A percentile compares a stretch with the other conserved stretches of the same genome.
phyloP scores from a whole-genome alignment of 768 basidiomycete species.

The Mycena crocata region DNA sequence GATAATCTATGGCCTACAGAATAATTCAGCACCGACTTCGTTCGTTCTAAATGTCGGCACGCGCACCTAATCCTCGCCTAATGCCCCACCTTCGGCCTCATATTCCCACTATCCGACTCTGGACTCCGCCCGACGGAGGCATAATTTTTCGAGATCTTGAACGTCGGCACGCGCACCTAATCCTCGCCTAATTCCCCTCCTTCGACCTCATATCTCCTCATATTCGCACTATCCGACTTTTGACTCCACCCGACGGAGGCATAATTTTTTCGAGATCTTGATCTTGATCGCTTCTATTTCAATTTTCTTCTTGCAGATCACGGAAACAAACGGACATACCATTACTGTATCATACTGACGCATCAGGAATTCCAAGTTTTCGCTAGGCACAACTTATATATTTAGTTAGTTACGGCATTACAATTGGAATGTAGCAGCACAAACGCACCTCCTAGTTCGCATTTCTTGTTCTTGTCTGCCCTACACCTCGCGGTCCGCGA shows the following conservation, averaged over 20 bases:
- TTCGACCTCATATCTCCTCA: slow-evolving; percentile 4
- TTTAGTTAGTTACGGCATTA: slow-evolving; percentile 31
- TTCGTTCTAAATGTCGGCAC: slow-evolving; percentile 19
- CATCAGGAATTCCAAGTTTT: slow-evolving; percentile 14
- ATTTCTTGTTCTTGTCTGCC: slow-evolving; percentile 13
- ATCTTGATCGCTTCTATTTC: slow-evolving; percentile 36
- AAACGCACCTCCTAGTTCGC: slow-evolving; percentile 17
- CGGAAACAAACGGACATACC: slow-evolving; percentile 45
- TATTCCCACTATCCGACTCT: slow-evolving; percentile 12
- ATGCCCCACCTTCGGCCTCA: slow-evolving; percentile 5
- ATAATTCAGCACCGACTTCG: slow-evolving; percentile 26
- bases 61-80: slow-evolving; percentile 29
- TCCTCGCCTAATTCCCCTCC: slow-evolving; percentile 14
- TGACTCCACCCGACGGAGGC: slow-evolving; percentile 23
- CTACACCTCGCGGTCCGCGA: slow-evolving; percentile 4
- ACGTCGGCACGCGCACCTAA: slow-evolving; percentile 28
- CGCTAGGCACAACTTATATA: slow-evolving; percentile 13
- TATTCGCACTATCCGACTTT: slow-evolving; percentile 9
- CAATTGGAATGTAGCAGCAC: slow-evolving; percentile 29
- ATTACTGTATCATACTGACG: slow-evolving; percentile 40
- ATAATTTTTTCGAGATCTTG: slow-evolving; percentile 27
- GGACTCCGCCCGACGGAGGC: slow-evolving; percentile 23
- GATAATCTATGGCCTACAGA: slow-evolving; percentile 3
- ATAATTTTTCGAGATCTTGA: slow-evolving; percentile 25
- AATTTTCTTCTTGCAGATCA: slow-evolving; percentile 40